These are phyloP conservation scores for Discostella stelligera DNA, from an alignment of 352 stramenopile species.

Conservation along the genomic window DNA sequence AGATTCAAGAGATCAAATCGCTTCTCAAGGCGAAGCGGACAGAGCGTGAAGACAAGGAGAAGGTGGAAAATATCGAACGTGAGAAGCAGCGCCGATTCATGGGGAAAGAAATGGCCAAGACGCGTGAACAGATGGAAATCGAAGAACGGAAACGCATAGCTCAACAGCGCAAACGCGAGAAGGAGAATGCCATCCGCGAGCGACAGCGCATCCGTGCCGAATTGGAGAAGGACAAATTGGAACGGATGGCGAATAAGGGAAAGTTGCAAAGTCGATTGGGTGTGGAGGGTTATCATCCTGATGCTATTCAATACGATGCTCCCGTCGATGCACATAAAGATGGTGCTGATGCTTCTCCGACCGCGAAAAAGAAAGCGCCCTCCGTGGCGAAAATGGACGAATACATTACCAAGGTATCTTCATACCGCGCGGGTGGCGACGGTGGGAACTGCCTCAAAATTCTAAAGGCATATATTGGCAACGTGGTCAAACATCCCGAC, in stretches of 20 bases:
- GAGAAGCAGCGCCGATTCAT: constrained; percentile 80
- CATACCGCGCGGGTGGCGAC: constrained; percentile 77
- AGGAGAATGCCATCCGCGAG: constrained; percentile 65
- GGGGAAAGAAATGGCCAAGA: constrained; percentile 79
- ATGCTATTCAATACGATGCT: constrained; percentile 78
- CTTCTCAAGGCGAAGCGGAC: constrained; percentile 69
- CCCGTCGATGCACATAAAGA: constrained; percentile 8
- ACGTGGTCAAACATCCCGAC: constrained; percentile 72
- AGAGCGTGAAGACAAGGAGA: constrained; percentile 72
- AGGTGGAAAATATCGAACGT: constrained; percentile 67
- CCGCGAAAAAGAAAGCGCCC: constrained; percentile 50
- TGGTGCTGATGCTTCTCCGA: constrained; percentile 28
- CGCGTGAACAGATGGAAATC: constrained; percentile 74
- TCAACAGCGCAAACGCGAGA: constrained; percentile 60
- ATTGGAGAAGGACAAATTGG: constrained; percentile 76
- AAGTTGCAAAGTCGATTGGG: constrained; percentile 71
- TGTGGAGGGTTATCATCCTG: constrained; percentile 78
- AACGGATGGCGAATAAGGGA: constrained; percentile 72
- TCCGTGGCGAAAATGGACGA: constrained; percentile 76
- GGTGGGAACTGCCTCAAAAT: constrained; percentile 79
- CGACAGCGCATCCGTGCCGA: constrained; percentile 72
- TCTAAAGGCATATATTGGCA: constrained; percentile 69
- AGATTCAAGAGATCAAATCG: constrained; percentile 79
- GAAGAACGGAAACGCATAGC: constrained; percentile 68
- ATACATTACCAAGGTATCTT: constrained; percentile 76